These are phyloP conservation scores for Termitomyces sp. DNA, from an alignment of 768 basidiomycete species.

Conservation along the genomic window DNA sequence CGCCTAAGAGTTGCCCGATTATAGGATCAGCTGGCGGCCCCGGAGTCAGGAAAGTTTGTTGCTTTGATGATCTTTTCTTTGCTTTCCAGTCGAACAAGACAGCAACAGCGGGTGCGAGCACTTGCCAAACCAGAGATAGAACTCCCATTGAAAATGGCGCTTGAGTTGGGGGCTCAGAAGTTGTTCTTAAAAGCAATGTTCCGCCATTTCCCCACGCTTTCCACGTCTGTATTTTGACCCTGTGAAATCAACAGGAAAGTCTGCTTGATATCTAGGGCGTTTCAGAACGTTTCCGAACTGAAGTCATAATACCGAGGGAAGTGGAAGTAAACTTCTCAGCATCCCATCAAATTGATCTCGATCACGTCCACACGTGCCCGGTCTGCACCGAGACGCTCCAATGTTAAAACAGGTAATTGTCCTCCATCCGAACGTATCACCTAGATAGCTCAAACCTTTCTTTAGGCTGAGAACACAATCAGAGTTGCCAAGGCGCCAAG, in stretches of 20 bases:
- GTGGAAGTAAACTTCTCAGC: background rate
- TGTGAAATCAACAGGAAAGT: background rate
- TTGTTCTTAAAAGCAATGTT: background rate
- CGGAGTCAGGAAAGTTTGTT: constrained; percentile 18
- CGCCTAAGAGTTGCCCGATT: constrained; percentile 21
- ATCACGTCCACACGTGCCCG: no score
- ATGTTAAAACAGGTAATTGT: no score
- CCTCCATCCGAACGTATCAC: no score
- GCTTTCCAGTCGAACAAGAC: background rate
- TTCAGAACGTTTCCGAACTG: background rate
- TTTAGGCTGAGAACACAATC: constrained; percentile 42
- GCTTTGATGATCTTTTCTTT: background rate
- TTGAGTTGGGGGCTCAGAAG: background rate
- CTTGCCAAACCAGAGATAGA: background rate
- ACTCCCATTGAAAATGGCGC: background rate
- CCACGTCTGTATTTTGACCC: background rate
- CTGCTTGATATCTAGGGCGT: background rate
- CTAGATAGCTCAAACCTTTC: background rate
- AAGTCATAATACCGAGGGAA: background rate
- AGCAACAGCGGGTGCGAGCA: background rate
- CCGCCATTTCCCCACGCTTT: background rate
- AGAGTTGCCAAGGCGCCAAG: constrained; percentile 46
- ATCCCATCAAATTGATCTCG: no score
- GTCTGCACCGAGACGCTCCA: no score
- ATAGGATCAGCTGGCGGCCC: constrained; percentile 31